Percentiles rank a stretch among this genome's conserved stretches.
phyloP scores from a whole-genome alignment of 208 protist genomes.

The Naegleria fowleri region DNA sequence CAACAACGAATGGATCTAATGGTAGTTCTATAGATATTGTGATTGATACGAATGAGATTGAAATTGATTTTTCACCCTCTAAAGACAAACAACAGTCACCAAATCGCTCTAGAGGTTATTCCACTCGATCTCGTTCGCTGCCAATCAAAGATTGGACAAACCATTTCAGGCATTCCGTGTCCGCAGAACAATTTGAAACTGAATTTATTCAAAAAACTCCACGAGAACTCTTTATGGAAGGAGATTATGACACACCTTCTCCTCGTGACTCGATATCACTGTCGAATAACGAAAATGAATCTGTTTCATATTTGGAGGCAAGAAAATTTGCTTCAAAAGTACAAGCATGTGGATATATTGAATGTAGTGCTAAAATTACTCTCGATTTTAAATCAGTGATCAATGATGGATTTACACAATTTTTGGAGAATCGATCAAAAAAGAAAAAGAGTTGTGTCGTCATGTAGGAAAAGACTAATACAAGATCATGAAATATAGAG shows the following conservation, averaged over 20 bases:
- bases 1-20: background rate
- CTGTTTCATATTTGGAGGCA: slow-evolving; percentile 39
- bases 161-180: background rate
- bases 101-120: background rate
- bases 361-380: slow-evolving; percentile 81
- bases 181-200: background rate
- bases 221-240: background rate
- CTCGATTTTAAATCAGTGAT: slow-evolving; percentile 68
- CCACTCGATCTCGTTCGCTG: background rate
- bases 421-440: background rate
- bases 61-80: background rate
- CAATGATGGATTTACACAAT: slow-evolving; percentile 47
- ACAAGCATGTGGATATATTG: slow-evolving; percentile 68
- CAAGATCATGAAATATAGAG: too few relatives aligned
- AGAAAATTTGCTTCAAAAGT: slow-evolving; percentile 60
- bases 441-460: background rate
- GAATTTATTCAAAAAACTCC: background rate
- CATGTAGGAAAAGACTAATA: background rate
- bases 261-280: background rate
- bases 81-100: background rate
- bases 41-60: background rate
- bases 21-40: background rate
- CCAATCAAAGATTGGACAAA: background rate
- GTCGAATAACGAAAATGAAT: background rate
- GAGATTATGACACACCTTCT: background rate